Evolutionary conservation across 2,329 filamentous ascomycete genomes (phyloP).

Genomic region (Neonectria hederae): DNA sequence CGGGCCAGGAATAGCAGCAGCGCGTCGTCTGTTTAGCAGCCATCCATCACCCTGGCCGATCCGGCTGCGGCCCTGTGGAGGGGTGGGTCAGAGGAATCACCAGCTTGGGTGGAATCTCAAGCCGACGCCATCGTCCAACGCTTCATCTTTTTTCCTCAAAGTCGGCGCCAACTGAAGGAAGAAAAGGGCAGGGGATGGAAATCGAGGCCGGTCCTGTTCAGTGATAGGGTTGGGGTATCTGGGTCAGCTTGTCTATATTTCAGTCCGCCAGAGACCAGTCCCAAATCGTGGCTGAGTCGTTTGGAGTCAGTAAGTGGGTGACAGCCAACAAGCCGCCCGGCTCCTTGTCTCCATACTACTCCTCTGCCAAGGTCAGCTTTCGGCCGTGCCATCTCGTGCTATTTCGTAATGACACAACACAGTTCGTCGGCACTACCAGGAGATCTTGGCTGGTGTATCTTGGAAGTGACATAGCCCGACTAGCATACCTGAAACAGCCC

Average conservation of each 20-base stretch:
- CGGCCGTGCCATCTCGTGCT: not conserved
- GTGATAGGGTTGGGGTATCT: not conserved
- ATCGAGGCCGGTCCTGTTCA: not conserved
- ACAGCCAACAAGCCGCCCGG: not conserved
- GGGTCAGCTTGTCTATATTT: not conserved
- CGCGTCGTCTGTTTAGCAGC: constrained; percentile 11
- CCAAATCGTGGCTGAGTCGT: not conserved
- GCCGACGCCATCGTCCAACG: constrained; percentile 23
- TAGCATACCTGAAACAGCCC: constrained; percentile 22
- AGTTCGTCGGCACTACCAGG: constrained; percentile 3
- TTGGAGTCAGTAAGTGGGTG: not conserved
- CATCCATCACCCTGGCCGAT: constrained; percentile 29
- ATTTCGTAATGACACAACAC: constrained; percentile 1
- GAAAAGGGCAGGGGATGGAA: constrained; percentile 6
- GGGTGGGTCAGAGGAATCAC: constrained; percentile 31
- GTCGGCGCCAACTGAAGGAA: constrained; percentile 23
- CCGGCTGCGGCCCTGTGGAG: constrained; percentile 26
- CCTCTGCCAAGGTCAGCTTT: not conserved
- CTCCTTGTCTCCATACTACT: not conserved
- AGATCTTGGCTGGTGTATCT: constrained; percentile 18
- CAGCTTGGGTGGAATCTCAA: constrained; percentile 21
- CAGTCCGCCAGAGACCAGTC: not conserved
- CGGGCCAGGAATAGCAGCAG: constrained; percentile 37
- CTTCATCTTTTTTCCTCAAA: constrained; percentile 7
- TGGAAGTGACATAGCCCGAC: constrained; percentile 11